A percentile compares a stretch with the other conserved stretches of the same genome.
Evolutionary conservation across 1,284 basidiomycete genomes (phyloP).

Genomic region (Ceratorhiza oryzae-sativae): DNA sequence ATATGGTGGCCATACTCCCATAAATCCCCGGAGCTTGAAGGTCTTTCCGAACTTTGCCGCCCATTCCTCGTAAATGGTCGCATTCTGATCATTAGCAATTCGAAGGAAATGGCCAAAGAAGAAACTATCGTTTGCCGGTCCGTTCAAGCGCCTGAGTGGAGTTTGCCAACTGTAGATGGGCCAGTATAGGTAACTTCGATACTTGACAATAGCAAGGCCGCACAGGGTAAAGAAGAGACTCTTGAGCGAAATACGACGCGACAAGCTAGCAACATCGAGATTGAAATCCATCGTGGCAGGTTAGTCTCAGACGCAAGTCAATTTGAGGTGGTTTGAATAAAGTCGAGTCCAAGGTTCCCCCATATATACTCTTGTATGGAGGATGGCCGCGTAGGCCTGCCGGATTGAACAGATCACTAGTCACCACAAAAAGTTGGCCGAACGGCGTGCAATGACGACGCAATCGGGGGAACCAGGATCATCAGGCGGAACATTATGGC

Average conservation of each 20-base stretch:
- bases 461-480: slow-evolving; percentile 5
- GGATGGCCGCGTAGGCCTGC: not conserved
- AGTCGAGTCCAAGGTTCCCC: not conserved
- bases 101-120: slow-evolving; percentile 36
- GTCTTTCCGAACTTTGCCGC: slow-evolving; percentile 34
- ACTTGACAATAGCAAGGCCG: slow-evolving; percentile 19
- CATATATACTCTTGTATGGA: not conserved
- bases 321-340: not conserved
- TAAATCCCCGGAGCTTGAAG: slow-evolving; percentile 24
- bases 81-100: not conserved
- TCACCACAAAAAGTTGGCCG: not conserved
- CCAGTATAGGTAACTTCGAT: not conserved
- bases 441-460: slow-evolving; percentile 8
- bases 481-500: not conserved
- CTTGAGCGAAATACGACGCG: not conserved
- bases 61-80: slow-evolving; percentile 25
- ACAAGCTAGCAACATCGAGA: not conserved
- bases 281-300: not conserved
- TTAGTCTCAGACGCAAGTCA: not conserved
- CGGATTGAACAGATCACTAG: not conserved
- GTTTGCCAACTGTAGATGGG: slow-evolving; percentile 6
- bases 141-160: slow-evolving; percentile 17
- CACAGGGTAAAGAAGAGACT: not conserved
- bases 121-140: slow-evolving; percentile 15
- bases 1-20: slow-evolving; percentile 4